Conservation (phyloP, 1,284 basidiomycete species). For the Malassezia arunalokei region DNA sequence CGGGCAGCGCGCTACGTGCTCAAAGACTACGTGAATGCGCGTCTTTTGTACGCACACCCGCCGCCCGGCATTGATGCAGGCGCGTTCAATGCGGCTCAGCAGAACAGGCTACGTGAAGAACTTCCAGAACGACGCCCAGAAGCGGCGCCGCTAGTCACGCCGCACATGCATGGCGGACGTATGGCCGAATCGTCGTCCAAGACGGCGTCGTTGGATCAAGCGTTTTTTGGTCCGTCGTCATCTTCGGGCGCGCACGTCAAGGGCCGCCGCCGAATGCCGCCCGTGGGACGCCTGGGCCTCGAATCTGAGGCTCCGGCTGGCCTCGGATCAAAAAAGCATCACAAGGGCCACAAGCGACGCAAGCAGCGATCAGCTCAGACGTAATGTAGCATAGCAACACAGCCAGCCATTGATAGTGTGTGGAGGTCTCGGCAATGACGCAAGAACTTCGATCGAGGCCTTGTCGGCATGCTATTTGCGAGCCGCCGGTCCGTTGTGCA, state of each 20-base stretch:
- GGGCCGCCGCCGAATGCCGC: slow-evolving; percentile 48
- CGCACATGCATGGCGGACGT: not conserved
- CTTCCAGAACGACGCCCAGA: slow-evolving; percentile 21
- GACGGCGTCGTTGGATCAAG: slow-evolving; percentile 9
- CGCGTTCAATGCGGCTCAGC: slow-evolving; percentile 66
- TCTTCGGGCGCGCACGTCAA: slow-evolving; percentile 51
- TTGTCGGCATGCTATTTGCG: not conserved
- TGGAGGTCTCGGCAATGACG: too few relatives aligned
- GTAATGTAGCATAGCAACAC: not conserved
- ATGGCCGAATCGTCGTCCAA: slow-evolving; percentile 9
- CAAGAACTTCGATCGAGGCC: too few relatives aligned
- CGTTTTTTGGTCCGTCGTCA: slow-evolving; percentile 64
- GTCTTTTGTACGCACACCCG: slow-evolving; percentile 74
- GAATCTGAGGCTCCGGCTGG: slow-evolving; percentile 27
- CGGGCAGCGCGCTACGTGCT: slow-evolving; percentile 81
- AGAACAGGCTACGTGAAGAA: slow-evolving; percentile 54
- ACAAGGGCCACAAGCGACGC: slow-evolving; percentile 62
- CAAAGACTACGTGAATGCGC: slow-evolving; percentile 95
- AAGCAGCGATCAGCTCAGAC: slow-evolving; percentile 38
- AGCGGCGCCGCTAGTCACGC: not conserved
- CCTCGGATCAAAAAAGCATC: slow-evolving; percentile 63
- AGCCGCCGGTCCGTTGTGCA: not conserved
- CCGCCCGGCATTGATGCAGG: slow-evolving; percentile 58
- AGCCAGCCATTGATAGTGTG: not conserved
- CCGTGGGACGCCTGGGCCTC: slow-evolving; percentile 48